Evolutionary conservation across 31 red algal species (phyloP), one percentile per base, ranked within the genome.

Genomic region (Porphyra umbilicalis): DNA sequence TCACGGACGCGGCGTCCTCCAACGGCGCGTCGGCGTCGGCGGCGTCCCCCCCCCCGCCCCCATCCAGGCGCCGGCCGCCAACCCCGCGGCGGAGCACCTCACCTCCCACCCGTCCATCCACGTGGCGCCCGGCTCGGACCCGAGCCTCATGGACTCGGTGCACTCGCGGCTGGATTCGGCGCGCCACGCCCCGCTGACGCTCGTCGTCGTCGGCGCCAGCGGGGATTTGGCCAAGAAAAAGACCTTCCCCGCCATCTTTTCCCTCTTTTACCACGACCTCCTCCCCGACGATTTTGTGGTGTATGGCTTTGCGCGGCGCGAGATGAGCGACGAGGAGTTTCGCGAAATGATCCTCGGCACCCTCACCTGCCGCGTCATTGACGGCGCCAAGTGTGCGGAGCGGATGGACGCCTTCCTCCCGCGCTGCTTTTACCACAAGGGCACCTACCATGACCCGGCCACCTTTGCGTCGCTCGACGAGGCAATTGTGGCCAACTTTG

Each of bases 221-320:
- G 96, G 96, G 25, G 96, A 98, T 86, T 88, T 98, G 35, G 92
- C 96, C 35, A 91, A 94, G 82, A 94, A 95, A 83, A 94, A 95
- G 82, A 92, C 91, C 34, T 92, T 94, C 36, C 96, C 96, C 32
- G 96, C 96, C 33, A 79, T 98, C 44, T 98, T 94, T 83, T 92
- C 88, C 15, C 85, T 98, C 74, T 94, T 79, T 77, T 94, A 94
- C 79, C 92, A 98, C 86, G 92, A 87, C 39, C 82, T 94, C 75
- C 89, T 98, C 31, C 89, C 95, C 30, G 80, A 84, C 32, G 89
- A 95, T 78, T 94, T 98, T 77, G 36, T 86, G 1, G 33, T 98
- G 36, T 86, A 87, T 33, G 95, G 95, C n/a, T 98, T 89, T 89
- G 93, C 95, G 25, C 82, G 95, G 35, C 76, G 92, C 33, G 46